These are phyloP conservation scores for Beauveria varroae DNA, from an alignment of 2,329 filamentous ascomycete genomes.

Conservation along the genomic window DNA sequence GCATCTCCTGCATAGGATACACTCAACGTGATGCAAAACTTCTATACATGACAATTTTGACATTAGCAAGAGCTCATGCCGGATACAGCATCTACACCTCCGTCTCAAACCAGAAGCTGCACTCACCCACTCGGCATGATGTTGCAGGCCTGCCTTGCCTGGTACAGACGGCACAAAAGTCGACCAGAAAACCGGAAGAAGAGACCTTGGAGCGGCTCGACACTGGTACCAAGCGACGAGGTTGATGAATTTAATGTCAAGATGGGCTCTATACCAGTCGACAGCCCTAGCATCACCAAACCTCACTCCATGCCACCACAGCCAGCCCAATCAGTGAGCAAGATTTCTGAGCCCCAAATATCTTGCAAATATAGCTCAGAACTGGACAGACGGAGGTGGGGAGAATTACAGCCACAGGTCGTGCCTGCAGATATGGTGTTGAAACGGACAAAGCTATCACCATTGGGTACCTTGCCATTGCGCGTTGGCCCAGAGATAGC, in stretches of 20 bases:
- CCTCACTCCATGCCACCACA: background rate
- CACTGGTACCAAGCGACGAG: background rate
- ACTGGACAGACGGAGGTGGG: slow-evolving; percentile 14
- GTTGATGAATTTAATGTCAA: slow-evolving; percentile 1
- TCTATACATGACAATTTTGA: background rate
- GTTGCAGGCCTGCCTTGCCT: slow-evolving; percentile 4
- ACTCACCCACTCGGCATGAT: background rate
- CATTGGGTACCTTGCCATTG: background rate
- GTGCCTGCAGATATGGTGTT: slow-evolving; percentile 12
- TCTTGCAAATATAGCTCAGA: slow-evolving; percentile 4
- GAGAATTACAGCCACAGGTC: slow-evolving; percentile 20
- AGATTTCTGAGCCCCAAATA: background rate
- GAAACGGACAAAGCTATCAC: background rate
- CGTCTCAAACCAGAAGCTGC: background rate
- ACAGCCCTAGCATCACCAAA: background rate
- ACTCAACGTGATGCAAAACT: no score
- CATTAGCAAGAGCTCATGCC: background rate
- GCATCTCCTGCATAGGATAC: background rate
- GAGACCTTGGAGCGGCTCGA: background rate
- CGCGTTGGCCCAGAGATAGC: background rate
- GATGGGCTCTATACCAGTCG: slow-evolving; percentile 3
- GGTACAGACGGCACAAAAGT: background rate
- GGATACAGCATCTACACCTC: background rate
- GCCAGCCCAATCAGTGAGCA: background rate
- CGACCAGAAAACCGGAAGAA: background rate